phyloP scores from a whole-genome alignment of 1,284 basidiomycete genomes.

The Puccinia polysora region DNA sequence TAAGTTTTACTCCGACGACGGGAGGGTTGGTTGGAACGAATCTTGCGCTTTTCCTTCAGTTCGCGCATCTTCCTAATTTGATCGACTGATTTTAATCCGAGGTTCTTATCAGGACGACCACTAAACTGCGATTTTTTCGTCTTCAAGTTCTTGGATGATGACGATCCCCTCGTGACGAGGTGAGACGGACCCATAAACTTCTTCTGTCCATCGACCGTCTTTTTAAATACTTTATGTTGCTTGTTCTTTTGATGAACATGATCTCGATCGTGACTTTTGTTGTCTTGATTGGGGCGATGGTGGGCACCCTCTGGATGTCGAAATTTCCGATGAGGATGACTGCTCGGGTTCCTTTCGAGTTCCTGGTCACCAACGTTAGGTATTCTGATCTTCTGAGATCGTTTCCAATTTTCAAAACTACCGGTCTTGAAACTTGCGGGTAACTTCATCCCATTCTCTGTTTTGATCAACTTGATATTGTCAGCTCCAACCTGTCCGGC shows the following conservation, averaged over 20 bases:
- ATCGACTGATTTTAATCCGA: slow-evolving; percentile 63
- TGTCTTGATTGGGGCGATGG: slow-evolving; percentile 58
- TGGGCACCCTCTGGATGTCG: slow-evolving; percentile 35
- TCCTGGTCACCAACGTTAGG: slow-evolving; percentile 79
- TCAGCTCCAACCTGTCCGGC: slow-evolving; percentile 80
- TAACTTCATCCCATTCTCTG: slow-evolving; percentile 85
- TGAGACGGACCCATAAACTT: slow-evolving; percentile 38
- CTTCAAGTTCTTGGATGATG: slow-evolving; percentile 45
- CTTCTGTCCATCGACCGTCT: slow-evolving; percentile 48
- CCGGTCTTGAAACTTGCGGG: slow-evolving; percentile 90
- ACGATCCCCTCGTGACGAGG: slow-evolving; percentile 41
- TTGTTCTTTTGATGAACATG: slow-evolving; percentile 70
- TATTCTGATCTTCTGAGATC: slow-evolving; percentile 65
- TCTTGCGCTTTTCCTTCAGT: not conserved
- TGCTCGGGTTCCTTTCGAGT: slow-evolving; percentile 45
- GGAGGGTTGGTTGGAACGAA: too few species aligned
- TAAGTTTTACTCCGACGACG: not conserved
- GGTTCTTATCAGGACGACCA: slow-evolving; percentile 48
- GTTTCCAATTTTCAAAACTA: slow-evolving; percentile 91
- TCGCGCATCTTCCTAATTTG: slow-evolving; percentile 73
- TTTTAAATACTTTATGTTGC: slow-evolving; percentile 64
- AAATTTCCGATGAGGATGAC: slow-evolving; percentile 36
- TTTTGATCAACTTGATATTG: slow-evolving; percentile 88
- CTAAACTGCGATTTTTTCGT: slow-evolving; percentile 42
- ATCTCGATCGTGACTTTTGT: slow-evolving; percentile 62